Conservation (phyloP, 75 land plant species). For the Pseudotsuga menziesii region DNA sequence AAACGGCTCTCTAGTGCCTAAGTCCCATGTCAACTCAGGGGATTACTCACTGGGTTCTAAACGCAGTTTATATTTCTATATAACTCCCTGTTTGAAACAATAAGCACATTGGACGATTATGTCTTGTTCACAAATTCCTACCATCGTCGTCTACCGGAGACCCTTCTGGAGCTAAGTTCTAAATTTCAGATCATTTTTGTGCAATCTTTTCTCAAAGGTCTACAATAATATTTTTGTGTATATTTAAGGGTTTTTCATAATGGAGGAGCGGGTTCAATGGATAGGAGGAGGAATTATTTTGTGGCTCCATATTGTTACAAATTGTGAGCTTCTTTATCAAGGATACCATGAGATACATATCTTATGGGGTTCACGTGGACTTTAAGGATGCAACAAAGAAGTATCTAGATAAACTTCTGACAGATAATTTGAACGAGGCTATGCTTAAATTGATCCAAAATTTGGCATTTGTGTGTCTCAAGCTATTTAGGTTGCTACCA, state of each 20-base stretch:
- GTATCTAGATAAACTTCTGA: conserved; percentile 80
- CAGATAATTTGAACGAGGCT: conserved; percentile 74
- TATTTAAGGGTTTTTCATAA: conserved; percentile 86
- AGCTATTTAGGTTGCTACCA: conserved; percentile 96
- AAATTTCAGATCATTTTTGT: conserved; percentile 70
- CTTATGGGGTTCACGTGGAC: conserved; percentile 69
- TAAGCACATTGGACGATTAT: too few relatives aligned
- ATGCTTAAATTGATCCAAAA: conserved; percentile 50
- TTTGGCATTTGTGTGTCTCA: conserved; percentile 60
- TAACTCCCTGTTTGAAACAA: too few relatives aligned
- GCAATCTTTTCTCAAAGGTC: conserved; percentile 80
- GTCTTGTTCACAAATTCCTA: too few relatives aligned
- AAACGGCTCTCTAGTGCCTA: too few relatives aligned
- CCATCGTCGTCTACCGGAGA: too few relatives aligned
- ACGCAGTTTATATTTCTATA: too few relatives aligned
- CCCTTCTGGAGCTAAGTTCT: conserved; percentile 81
- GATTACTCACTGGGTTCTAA: too few relatives aligned
- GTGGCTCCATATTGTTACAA: conserved; percentile 81
- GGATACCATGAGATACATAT: conserved; percentile 78
- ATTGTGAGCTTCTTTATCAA: conserved; percentile 79
- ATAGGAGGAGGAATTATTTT: conserved; percentile 83
- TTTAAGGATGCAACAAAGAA: conserved; percentile 70
- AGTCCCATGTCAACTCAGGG: too few relatives aligned
- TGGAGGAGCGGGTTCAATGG: conserved; percentile 85
- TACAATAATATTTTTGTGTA: conserved; percentile 79